Percentiles rank a stretch among this genome's conserved stretches.
phyloP scores from a whole-genome alignment of 2,329 filamentous ascomycete species.

The Exophiala sp. region DNA sequence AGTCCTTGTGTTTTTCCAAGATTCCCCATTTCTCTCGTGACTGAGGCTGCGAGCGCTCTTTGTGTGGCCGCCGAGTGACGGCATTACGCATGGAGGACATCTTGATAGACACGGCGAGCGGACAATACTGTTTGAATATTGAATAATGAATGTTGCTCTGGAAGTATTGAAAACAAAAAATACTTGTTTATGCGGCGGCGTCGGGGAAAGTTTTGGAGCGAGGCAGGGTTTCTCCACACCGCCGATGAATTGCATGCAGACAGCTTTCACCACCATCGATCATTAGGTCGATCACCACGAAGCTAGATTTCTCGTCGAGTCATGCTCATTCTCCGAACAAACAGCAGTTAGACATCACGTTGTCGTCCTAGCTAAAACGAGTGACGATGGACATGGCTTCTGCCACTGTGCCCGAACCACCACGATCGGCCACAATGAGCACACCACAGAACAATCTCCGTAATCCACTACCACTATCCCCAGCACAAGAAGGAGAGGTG shows the following conservation, averaged over 20 bases:
- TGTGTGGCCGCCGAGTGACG: slow-evolving; percentile 78
- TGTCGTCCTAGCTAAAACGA: background rate
- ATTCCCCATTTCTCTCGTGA: slow-evolving; percentile 84
- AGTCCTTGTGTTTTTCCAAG: slow-evolving; percentile 91
- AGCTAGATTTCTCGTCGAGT: slow-evolving; percentile 1
- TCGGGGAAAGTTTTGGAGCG: background rate
- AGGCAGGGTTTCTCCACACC: background rate
- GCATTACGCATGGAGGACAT: slow-evolving; percentile 61
- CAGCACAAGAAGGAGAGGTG: slow-evolving; percentile 77
- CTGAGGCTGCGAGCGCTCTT: slow-evolving; percentile 81
- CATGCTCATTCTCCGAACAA: background rate
- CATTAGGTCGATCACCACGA: background rate
- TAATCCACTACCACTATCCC: slow-evolving; percentile 79
- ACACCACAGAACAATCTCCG: slow-evolving; percentile 40
- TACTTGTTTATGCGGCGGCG: background rate
- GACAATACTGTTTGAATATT: slow-evolving; percentile 5
- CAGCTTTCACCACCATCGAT: background rate
- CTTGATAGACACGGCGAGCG: slow-evolving; percentile 20
- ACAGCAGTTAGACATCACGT: no score
- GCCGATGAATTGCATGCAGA: background rate
- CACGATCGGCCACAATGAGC: slow-evolving; percentile 2
- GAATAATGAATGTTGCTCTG: no score
- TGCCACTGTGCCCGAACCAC: slow-evolving; percentile 11
- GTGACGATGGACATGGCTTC: slow-evolving; percentile 24
- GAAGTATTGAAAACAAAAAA: no score